phyloP scores from a whole-genome alignment of 257 asterid genomes.

The Jacaranda copaia region DNA sequence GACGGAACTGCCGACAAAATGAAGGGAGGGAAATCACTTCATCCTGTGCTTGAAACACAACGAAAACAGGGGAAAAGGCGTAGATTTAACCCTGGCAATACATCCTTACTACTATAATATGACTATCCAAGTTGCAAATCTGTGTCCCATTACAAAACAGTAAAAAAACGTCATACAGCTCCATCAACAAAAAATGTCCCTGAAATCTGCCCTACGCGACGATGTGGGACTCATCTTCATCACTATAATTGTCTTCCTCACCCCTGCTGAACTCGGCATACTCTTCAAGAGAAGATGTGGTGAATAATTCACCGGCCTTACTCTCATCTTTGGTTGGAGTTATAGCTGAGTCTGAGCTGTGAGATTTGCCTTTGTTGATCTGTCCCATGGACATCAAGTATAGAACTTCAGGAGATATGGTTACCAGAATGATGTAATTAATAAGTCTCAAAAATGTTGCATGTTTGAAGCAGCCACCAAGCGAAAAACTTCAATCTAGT shows the following conservation, averaged over 20 bases:
- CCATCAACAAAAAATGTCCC: constrained; percentile 1
- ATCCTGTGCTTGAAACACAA: too few relatives aligned
- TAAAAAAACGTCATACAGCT: constrained; percentile 16
- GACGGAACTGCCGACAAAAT: too few relatives aligned
- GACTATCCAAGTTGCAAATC: too few relatives aligned
- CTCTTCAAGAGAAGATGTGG: constrained; percentile 61
- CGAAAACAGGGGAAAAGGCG: too few relatives aligned
- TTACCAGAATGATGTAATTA: constrained; percentile 10
- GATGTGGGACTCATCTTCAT: constrained; percentile 40
- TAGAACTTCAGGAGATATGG: constrained; percentile 27
- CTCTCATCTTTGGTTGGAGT: constrained; percentile 45
- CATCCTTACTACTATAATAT: too few relatives aligned
- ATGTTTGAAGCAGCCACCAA: not conserved
- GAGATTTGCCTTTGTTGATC: constrained; percentile 83
- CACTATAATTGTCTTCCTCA: constrained; percentile 42
- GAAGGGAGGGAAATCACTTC: too few relatives aligned
- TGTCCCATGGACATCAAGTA: constrained; percentile 41
- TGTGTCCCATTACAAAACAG: too few relatives aligned
- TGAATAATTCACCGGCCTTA: constrained; percentile 58
- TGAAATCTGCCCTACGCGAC: constrained; percentile 38
- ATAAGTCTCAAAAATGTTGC: not conserved
- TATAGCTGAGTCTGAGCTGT: constrained; percentile 40
- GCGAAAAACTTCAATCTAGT: not conserved
- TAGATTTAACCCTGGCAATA: too few relatives aligned
- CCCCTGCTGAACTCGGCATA: constrained; percentile 47